Conservation (phyloP, 2,329 filamentous ascomycete species). For the Scedosporium dehoogii region DNA sequence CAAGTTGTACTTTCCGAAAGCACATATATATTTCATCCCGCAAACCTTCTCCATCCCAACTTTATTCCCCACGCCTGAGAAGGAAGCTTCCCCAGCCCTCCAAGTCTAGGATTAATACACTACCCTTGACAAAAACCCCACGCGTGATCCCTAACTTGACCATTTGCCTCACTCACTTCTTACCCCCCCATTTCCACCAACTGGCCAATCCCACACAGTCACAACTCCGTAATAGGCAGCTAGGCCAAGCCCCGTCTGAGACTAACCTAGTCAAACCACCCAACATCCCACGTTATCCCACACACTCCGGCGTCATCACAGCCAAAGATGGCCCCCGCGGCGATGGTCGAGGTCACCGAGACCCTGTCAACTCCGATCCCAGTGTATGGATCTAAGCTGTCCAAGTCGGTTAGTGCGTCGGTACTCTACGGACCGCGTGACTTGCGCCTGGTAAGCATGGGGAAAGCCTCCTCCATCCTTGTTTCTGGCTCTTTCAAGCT, state of each 20-base stretch:
- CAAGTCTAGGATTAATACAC: not conserved
- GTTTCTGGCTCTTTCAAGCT: not conserved
- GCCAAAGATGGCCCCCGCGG: conserved; percentile 38
- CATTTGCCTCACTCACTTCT: conserved; percentile 1
- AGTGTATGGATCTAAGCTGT: conserved; percentile 25
- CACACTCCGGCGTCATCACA: conserved; percentile 43
- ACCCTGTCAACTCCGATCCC: conserved; percentile 32
- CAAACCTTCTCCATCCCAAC: conserved; percentile 1
- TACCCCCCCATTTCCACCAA: conserved; percentile 1
- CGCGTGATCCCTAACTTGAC: not conserved
- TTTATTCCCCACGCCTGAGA: not conserved
- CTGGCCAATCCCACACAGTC: conserved; percentile 18
- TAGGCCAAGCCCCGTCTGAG: conserved; percentile 11
- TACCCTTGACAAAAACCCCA: not conserved
- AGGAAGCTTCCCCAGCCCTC: not conserved
- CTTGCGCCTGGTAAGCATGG: conserved; percentile 41
- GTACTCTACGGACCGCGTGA: conserved; percentile 48
- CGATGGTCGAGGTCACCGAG: conserved; percentile 26
- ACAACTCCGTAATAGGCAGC: conserved; percentile 20
- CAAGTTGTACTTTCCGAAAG: not conserved
- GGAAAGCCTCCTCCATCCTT: not conserved
- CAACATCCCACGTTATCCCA: conserved; percentile 45
- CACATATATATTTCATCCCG: not conserved
- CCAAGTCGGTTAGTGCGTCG: conserved; percentile 36
- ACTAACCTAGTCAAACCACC: conserved; percentile 9